These are phyloP conservation scores for Teratosphaeria pseudoeucalypti DNA, from an alignment of 2,329 filamentous ascomycete species.

Conservation along the genomic window DNA sequence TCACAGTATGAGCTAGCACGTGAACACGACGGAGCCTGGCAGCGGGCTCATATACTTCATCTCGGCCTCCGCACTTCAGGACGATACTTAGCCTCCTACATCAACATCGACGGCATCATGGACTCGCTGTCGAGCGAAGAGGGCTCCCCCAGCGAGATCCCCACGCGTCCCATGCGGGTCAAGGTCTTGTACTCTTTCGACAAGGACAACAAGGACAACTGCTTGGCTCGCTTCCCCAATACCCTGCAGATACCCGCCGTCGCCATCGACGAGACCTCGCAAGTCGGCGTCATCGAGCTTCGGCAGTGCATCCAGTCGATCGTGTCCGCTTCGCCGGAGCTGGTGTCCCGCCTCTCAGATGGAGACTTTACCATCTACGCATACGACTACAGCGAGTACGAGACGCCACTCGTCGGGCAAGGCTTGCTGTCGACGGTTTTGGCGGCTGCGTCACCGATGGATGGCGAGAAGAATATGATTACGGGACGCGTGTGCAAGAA, in stretches of 20 bases:
- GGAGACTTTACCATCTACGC: slow-evolving; percentile 92
- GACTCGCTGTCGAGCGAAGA: background rate
- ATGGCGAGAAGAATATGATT: slow-evolving; percentile 60
- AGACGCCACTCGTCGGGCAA: slow-evolving; percentile 86
- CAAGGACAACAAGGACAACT: slow-evolving; percentile 75
- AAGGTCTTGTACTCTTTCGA: slow-evolving; percentile 98
- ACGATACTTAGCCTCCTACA: slow-evolving; percentile 8
- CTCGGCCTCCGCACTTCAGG: slow-evolving; percentile 1
- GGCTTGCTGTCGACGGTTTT: slow-evolving; percentile 86
- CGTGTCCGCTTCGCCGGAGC: slow-evolving; percentile 68
- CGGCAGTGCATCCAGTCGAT: slow-evolving; percentile 80
- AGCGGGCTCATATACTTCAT: slow-evolving; percentile 1
- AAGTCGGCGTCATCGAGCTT: slow-evolving; percentile 81
- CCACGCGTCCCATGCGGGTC: slow-evolving; percentile 48
- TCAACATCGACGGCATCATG: slow-evolving; percentile 8
- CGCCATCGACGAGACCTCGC: slow-evolving; percentile 64
- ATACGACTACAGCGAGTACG: slow-evolving; percentile 90
- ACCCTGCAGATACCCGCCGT: slow-evolving; percentile 71
- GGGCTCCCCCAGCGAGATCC: slow-evolving; percentile 16
- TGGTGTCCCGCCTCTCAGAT: slow-evolving; percentile 59
- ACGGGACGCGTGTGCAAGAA: slow-evolving; percentile 88
- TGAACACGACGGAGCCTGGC: slow-evolving; percentile 5
- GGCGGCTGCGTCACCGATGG: slow-evolving; percentile 47
- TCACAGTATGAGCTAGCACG: slow-evolving; percentile 9
- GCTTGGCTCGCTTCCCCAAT: slow-evolving; percentile 75